Conservation (phyloP, 352 stramenopile species). For the Globisporangium mamillatum region DNA sequence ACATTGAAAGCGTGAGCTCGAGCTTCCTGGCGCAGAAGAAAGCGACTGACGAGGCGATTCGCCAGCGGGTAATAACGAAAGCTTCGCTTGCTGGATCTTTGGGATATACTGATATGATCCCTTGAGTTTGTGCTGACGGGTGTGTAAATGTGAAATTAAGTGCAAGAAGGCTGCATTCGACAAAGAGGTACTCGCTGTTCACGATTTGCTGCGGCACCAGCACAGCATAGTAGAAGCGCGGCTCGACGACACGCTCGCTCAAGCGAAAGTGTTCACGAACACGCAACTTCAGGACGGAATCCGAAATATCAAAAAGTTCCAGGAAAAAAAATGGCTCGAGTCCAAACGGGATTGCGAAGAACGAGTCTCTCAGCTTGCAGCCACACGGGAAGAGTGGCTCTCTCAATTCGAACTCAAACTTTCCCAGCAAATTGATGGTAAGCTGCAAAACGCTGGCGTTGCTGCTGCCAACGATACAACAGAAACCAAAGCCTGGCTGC, state of each 20-base stretch:
- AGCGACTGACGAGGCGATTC: conserved; percentile 39
- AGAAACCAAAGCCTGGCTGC: conserved; percentile 2
- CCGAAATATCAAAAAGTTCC: neutral
- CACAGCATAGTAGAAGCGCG: conserved; percentile 6
- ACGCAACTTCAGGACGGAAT: conserved; percentile 1
- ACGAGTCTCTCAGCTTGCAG: neutral
- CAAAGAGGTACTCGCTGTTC: conserved; percentile 38
- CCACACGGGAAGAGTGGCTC: neutral
- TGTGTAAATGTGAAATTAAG: neutral
- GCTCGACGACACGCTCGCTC: neutral
- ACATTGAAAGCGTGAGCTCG: conserved; percentile 27
- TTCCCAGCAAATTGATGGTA: neutral
- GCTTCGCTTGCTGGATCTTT: too few species aligned
- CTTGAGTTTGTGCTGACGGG: neutral
- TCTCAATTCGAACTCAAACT: neutral
- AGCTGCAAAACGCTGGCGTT: neutral
- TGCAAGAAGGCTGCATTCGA: conserved; percentile 55
- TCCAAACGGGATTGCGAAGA: neutral
- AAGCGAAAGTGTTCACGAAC: neutral
- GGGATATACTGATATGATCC: too few species aligned
- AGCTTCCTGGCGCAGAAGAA: conserved; percentile 24
- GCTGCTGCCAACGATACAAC: neutral
- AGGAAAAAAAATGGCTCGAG: neutral
- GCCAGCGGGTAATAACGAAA: conserved; percentile 28
- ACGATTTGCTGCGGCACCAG: conserved; percentile 33